Conservation (phyloP, 2,329 filamentous ascomycete genomes). For the Periconia sp. region DNA sequence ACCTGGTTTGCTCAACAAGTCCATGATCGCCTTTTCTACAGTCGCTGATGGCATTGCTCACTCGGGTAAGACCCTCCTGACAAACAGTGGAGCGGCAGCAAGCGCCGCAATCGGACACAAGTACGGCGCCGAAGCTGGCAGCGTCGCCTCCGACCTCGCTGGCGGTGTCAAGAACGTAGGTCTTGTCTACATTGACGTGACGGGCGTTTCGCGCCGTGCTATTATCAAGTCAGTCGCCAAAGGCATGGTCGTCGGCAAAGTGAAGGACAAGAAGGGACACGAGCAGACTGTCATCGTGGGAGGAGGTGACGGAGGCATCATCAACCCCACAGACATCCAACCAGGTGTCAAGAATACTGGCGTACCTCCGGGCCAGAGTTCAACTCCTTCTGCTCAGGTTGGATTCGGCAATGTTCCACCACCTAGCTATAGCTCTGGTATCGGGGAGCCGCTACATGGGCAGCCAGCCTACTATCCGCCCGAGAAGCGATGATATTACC, state of each 20-base stretch:
- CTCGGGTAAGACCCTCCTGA: slow-evolving; percentile 78
- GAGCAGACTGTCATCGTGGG: slow-evolving; percentile 71
- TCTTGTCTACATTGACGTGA: slow-evolving; percentile 95
- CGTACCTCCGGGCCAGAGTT: slow-evolving; percentile 30
- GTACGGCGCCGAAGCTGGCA: slow-evolving; percentile 85
- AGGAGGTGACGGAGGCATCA: slow-evolving; percentile 62
- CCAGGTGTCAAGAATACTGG: slow-evolving; percentile 36
- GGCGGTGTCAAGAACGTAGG: slow-evolving; percentile 95
- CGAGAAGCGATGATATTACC: slow-evolving; percentile 36
- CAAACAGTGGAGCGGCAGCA: slow-evolving; percentile 76
- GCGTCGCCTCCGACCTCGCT: slow-evolving; percentile 75
- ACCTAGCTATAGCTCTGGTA: slow-evolving; percentile 40
- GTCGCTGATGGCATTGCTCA: slow-evolving; percentile 93
- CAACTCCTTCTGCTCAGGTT: slow-evolving; percentile 35
- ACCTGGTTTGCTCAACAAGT: slow-evolving; percentile 92
- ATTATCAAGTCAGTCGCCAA: slow-evolving; percentile 95
- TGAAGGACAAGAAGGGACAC: slow-evolving; percentile 75
- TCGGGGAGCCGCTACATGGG: slow-evolving; percentile 45
- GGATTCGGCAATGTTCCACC: slow-evolving; percentile 45
- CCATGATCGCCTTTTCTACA: slow-evolving; percentile 93
- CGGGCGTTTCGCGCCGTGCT: slow-evolving; percentile 86
- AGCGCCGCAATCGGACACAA: slow-evolving; percentile 86
- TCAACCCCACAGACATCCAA: slow-evolving; percentile 47
- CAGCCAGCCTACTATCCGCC: slow-evolving; percentile 41
- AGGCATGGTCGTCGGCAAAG: slow-evolving; percentile 86